phyloP scores from a whole-genome alignment of 2,329 filamentous ascomycete species.

The Alternaria alternata region DNA sequence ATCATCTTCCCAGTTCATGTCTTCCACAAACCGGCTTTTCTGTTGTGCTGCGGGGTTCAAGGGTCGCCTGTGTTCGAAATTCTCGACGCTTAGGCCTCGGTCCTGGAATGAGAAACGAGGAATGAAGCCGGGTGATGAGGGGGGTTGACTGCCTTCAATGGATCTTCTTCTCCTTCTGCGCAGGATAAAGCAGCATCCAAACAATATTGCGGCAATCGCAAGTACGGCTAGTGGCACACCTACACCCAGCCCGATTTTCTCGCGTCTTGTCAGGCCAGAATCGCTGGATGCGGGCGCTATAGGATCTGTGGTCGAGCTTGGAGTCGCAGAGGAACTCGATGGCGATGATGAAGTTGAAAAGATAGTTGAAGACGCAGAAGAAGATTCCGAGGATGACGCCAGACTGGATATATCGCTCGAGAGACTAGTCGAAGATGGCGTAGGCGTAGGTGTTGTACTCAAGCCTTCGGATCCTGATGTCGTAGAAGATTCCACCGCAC shows the following conservation, averaged over 20 bases:
- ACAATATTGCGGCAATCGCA: conserved; percentile 54
- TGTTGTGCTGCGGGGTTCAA: conserved; percentile 27
- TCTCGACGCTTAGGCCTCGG: conserved; percentile 23
- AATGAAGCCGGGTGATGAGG: conserved; percentile 49
- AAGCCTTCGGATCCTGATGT: conserved; percentile 4
- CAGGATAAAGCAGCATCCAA: conserved; percentile 39
- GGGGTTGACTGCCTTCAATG: conserved; percentile 37
- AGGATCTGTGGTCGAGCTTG: conserved; percentile 24
- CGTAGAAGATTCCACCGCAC: conserved; percentile 7
- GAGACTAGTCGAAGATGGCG: conserved; percentile 4
- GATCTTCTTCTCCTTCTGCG: conserved; percentile 34
- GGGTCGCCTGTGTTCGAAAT: conserved; percentile 33
- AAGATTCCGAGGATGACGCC: neutral
- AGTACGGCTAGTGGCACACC: conserved; percentile 65
- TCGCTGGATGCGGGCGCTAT: conserved; percentile 26
- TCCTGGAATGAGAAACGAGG: conserved; percentile 48
- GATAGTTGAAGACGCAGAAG: neutral
- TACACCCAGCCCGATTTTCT: conserved; percentile 48
- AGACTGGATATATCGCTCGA: neutral
- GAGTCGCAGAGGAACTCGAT: conserved; percentile 10
- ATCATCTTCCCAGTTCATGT: conserved; percentile 44
- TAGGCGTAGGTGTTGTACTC: neutral
- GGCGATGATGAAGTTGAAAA: conserved; percentile 7
- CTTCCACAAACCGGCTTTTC: conserved; percentile 19
- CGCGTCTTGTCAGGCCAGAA: conserved; percentile 31